Evolutionary conservation across 2,329 filamentous ascomycete genomes (phyloP), one percentile per base, ranked within the genome.

Genomic region (Pseudogymnoascus sp.): DNA sequence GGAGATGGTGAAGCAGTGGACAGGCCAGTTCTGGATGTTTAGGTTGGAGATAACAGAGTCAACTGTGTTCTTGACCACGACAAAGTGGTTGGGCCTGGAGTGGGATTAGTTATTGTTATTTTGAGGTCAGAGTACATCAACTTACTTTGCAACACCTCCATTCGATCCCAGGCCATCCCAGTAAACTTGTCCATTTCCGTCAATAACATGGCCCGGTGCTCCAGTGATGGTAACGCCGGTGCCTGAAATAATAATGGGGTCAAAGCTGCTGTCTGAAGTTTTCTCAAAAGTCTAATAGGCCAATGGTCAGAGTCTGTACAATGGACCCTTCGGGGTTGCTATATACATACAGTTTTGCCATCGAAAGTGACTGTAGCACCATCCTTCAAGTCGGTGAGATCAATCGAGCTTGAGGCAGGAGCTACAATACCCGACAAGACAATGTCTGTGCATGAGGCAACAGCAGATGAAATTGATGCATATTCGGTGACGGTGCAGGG

Each of bases 161-260:
- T 84, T 85, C 69, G 72, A 72, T 36, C 85, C 85, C 72, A 84
- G 67, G 60, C 78, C 77, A 67, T 88, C 85, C 86, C 85, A 88
- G 80, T 81, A 87, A 30, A 75, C 71, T 8, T 77, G 69, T 36
- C 85, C 84, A 39, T 82, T 77, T 62, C 83, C 82, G 67, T 88
- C 77, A 60, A 88, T 79, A 16, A 78, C 72, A 64, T 77, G 77
- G 19, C 81, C 85, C 1, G 74, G 67, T 22, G 79, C 79, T 55
- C 82, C 82, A 7, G 76, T 76, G 39, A 88, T 77, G 28, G 77
- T 78, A 67, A 87, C 78, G 65, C 77, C 75, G 36, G 73, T 81
- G 41, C 86, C 87, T 1, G 81, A 81, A 65, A 89, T 77, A 28
- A 80, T 79, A 9, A 72, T 71, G 1, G 69, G 67, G 19, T 66